These are phyloP conservation scores for Diaporthe citrichinensis DNA, from an alignment of 2,329 filamentous ascomycete species.

Conservation along the genomic window DNA sequence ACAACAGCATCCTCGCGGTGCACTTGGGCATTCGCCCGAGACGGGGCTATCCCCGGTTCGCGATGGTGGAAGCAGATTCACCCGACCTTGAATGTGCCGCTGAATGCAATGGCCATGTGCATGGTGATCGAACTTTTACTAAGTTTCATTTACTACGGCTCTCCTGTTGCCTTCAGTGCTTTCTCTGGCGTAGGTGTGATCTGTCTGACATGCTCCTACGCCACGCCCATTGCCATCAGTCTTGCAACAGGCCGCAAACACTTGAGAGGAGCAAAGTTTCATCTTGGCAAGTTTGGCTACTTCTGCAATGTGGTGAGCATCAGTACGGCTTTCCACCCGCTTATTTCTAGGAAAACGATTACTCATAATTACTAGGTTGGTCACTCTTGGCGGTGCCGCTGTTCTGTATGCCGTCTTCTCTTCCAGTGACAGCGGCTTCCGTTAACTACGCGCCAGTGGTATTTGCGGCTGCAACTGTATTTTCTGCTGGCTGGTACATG, in stretches of 20 bases:
- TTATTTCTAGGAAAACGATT: not conserved
- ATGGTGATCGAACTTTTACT: not conserved
- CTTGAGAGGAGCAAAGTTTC: not conserved
- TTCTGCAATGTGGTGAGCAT: not conserved
- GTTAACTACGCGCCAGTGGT: not conserved
- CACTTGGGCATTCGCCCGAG: not conserved
- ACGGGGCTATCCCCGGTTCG: not conserved
- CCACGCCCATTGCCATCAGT: not conserved
- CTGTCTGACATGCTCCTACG: not conserved
- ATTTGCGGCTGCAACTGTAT: not conserved
- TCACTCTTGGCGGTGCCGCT: not conserved
- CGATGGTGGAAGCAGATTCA: not conserved
- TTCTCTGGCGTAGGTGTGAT: not conserved
- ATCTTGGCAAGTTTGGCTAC: not conserved
- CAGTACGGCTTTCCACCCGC: not conserved
- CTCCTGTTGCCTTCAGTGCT: not conserved
- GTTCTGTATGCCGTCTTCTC: not conserved
- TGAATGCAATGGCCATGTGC: not conserved
- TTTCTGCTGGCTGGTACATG: not conserved
- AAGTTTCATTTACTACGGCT: not conserved
- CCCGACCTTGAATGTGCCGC: not conserved
- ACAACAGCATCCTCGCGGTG: not conserved
- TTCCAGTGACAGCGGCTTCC: not conserved
- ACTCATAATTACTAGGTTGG: not conserved
- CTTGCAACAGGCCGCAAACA: not conserved